Evolutionary conservation across 1,139 yeast species (phyloP).

Genomic region (Debaryomyces udenii): DNA sequence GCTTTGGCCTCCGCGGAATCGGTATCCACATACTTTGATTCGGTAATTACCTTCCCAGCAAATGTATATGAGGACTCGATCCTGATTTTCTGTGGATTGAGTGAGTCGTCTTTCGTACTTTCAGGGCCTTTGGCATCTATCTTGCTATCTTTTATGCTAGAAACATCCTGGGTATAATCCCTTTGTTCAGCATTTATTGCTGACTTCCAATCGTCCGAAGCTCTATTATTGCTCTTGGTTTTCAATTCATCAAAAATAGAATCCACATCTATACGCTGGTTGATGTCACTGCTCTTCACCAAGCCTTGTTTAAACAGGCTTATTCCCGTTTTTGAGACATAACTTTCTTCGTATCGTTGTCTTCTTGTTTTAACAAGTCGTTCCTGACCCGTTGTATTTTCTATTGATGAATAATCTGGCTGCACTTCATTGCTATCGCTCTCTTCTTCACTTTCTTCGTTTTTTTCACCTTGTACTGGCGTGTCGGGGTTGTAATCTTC

Average conservation of each 20-base stretch:
- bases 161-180: no score
- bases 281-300: constrained; percentile 23
- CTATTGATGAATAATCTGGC: constrained; percentile 41
- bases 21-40: constrained; percentile 73
- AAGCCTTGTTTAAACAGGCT: constrained; percentile 28
- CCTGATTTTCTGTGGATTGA: constrained; percentile 54
- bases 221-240: constrained; percentile 14
- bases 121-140: constrained; percentile 28
- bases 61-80: constrained; percentile 81
- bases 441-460: constrained; percentile 27
- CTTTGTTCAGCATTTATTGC: constrained; percentile 25
- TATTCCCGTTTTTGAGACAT: constrained; percentile 16
- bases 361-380: constrained; percentile 35
- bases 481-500: constrained; percentile 61
- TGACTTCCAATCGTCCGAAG: constrained; percentile 12
- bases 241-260: constrained; percentile 37
- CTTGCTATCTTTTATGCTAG: no score
- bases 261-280: constrained; percentile 36
- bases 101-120: constrained; percentile 20
- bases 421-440: constrained; percentile 23
- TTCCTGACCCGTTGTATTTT: constrained; percentile 34
- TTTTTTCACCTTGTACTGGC: constrained; percentile 24
- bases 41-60: constrained; percentile 84
- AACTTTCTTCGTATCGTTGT: constrained; percentile 29
- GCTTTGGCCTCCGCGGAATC: constrained; percentile 88